Percentiles rank a stretch among this genome's conserved stretches.
These are phyloP conservation scores for Metarhizium sp. DNA, from an alignment of 2,329 filamentous ascomycete species.

Conservation along the genomic window DNA sequence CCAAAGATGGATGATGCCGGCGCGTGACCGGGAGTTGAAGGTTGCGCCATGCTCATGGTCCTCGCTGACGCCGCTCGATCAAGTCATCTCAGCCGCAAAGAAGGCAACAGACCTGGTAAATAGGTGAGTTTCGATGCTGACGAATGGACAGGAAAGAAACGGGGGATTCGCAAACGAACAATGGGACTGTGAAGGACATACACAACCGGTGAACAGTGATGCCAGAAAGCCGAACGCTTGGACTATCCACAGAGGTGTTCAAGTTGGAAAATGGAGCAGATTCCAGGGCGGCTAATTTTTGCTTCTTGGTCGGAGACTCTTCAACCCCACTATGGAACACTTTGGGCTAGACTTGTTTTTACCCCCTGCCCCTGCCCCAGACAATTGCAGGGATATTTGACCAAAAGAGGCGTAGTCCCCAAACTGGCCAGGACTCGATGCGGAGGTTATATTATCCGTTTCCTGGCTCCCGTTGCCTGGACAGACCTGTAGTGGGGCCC, in stretches of 20 bases:
- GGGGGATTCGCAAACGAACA: not conserved
- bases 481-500: constrained; percentile 22
- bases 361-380: not conserved
- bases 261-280: not conserved
- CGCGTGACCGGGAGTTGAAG: constrained; percentile 34
- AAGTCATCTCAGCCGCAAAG: constrained; percentile 5
- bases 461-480: constrained; percentile 23
- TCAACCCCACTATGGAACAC: no score
- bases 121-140: not conserved
- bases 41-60: constrained; percentile 26
- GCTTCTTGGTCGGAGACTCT: not conserved
- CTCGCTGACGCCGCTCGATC: not conserved
- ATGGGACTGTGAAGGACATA: not conserved
- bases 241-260: not conserved
- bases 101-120: not conserved
- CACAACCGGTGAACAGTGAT: not conserved
- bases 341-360: not conserved
- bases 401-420: not conserved
- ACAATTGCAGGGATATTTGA: not conserved
- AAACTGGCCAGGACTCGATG: not conserved
- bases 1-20: constrained; percentile 37
- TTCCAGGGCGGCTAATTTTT: not conserved
- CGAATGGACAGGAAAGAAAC: not conserved
- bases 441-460: constrained; percentile 9
- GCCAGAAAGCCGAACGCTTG: not conserved